Evolutionary conservation across 2,329 filamentous ascomycete genomes (phyloP), one percentile per base, ranked within the genome.

Genomic region (Fusarium nodosum): DNA sequence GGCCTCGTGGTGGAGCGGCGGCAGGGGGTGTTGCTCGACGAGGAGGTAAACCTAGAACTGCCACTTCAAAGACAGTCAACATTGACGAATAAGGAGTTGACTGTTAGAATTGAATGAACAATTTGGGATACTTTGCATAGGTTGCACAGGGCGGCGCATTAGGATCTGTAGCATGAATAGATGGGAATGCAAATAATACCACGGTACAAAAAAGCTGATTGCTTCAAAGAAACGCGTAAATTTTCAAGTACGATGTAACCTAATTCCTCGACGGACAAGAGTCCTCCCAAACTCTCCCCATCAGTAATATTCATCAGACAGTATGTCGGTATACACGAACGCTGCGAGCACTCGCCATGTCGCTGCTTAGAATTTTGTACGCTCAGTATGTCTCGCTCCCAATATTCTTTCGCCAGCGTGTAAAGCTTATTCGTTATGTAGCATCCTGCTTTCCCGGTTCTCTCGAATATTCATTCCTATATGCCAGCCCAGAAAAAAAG

Each of bases 11-110:
- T 8, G 74, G 75, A 52, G 71, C 73, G 1, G 71, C 73, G 1
- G 66, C 68, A 13, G 69, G 71, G 12, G 64, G 68, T 12, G 63
- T 71, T 44, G 46, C 75, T 42, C 68, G 76, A 47, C 73, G 77
- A 44, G 77, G 77, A 33, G 76, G 74, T 1, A 73, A 74, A 30
- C 68, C 74, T 18, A 74, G 72, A 33, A 61, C 71, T 24, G 56
- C 72, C 34, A 57, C 74, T 18, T 70, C 74, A 30, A 66, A 73
- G 47, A 67, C 68, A 12, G 51, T 68, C 31, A 48, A 57, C 24
- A 59, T 67, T 20, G 59, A 61, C 24, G 50, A 45, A 45, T 55
- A 33, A 28, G 46, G 22, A n/a, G 22, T 18, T 12, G 10, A 42
- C 45, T 9, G 20, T 6, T 28, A 45, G n/a, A 20, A 10, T 22